phyloP scores from a whole-genome alignment of 768 basidiomycete species.

The Tremella mesenterica region DNA sequence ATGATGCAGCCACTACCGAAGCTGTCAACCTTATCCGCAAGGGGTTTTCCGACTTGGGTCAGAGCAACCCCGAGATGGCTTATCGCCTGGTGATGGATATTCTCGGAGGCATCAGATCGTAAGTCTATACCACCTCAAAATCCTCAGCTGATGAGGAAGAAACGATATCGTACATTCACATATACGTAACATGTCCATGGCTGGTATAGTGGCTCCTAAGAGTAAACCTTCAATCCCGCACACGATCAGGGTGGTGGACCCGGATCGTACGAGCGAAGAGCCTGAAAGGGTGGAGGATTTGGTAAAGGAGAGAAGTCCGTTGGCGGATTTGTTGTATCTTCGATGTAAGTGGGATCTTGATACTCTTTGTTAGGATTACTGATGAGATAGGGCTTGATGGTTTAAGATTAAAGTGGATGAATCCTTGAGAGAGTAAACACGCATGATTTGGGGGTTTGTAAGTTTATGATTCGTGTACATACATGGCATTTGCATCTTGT shows the following conservation, averaged over 20 bases:
- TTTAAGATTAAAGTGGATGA: slow-evolving; percentile 69
- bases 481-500: too few species aligned
- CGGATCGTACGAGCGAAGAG: background rate
- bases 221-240: slow-evolving; percentile 51
- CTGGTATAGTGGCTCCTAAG: slow-evolving; percentile 61
- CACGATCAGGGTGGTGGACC: slow-evolving; percentile 12
- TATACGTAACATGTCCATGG: slow-evolving; percentile 59
- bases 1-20: slow-evolving; percentile 27
- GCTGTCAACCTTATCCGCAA: slow-evolving; percentile 54
- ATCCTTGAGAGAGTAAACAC: background rate
- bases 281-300: slow-evolving; percentile 34
- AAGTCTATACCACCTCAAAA: slow-evolving; percentile 42
- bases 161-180: slow-evolving; percentile 70
- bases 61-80: slow-evolving; percentile 71
- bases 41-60: slow-evolving; percentile 78
- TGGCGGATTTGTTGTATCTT: slow-evolving; percentile 92
- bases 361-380: background rate
- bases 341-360: slow-evolving; percentile 52
- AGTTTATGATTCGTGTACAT: too few species aligned
- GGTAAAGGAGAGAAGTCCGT: slow-evolving; percentile 55
- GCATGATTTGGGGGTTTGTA: too few species aligned
- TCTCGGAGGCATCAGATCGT: slow-evolving; percentile 85
- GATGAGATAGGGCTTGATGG: slow-evolving; percentile 60
- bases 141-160: slow-evolving; percentile 46
- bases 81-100: slow-evolving; percentile 85